These are phyloP conservation scores for Epichloe sibirici DNA, from an alignment of 2,329 filamentous ascomycete genomes.

Conservation along the genomic window DNA sequence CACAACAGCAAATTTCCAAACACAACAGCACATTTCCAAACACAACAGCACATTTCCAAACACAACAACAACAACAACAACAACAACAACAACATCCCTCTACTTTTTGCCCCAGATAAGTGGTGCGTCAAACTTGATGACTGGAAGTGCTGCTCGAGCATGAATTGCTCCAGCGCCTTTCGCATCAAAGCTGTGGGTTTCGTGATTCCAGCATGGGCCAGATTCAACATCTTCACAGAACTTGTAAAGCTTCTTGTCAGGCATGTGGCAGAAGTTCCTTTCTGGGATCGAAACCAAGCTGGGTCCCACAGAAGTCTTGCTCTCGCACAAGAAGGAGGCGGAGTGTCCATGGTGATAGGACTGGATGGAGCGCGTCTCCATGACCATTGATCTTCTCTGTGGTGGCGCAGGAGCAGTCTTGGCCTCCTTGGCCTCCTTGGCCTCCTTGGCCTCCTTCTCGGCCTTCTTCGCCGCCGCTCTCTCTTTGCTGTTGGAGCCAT, in stretches of 20 bases:
- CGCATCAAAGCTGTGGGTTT: background rate
- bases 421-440: background rate
- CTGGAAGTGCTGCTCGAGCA: background rate
- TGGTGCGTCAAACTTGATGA: background rate
- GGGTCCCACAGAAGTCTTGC: background rate
- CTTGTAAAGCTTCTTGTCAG: background rate
- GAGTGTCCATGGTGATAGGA: background rate
- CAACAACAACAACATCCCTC: too few species aligned
- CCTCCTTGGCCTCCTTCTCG: background rate
- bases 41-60: too few species aligned
- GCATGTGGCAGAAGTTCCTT: constrained; percentile 3
- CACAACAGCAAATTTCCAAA: too few species aligned
- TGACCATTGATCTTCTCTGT: background rate
- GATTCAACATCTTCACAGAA: constrained; percentile 1
- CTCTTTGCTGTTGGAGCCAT: background rate
- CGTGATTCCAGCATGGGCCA: background rate
- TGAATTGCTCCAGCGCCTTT: background rate
- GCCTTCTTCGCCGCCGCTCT: background rate
- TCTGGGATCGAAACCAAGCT: constrained; percentile 1
- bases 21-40: too few species aligned
- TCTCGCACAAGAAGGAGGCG: background rate
- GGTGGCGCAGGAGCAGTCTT: background rate
- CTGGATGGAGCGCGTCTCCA: background rate
- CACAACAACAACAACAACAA: too few species aligned
- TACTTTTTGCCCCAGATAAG: background rate